A percentile compares a stretch with the other conserved stretches of the same genome.
phyloP scores from a whole-genome alignment of 768 basidiomycete genomes.

The Hericium coralloides region DNA sequence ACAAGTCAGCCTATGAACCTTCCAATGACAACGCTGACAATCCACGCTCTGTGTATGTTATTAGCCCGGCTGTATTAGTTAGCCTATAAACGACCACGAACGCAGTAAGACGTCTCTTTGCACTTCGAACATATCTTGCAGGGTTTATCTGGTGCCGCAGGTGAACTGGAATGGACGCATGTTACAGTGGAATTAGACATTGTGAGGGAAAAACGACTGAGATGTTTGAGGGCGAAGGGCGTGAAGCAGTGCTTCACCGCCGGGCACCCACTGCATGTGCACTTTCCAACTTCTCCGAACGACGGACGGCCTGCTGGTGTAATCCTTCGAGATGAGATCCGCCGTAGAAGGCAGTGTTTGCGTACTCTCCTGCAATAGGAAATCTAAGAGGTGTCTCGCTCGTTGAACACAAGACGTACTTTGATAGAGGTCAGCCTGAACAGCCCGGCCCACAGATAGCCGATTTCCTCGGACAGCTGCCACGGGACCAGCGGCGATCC shows the following conservation, averaged over 20 bases:
- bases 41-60: too few species aligned
- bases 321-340: not conserved
- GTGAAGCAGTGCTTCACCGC: conserved; percentile 9
- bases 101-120: too few species aligned
- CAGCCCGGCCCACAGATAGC: conserved; percentile 11
- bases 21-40: too few species aligned
- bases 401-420: conserved; percentile 3
- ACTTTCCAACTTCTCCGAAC: conserved; percentile 6
- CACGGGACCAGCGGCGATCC: conserved; percentile 11
- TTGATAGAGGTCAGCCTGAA: conserved; percentile 7
- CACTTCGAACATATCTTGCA: too few species aligned
- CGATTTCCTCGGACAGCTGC: conserved; percentile 9
- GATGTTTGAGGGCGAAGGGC: too few species aligned
- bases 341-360: conserved; percentile 1
- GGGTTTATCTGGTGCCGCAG: too few species aligned
- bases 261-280: conserved; percentile 9
- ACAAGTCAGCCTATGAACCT: too few species aligned
- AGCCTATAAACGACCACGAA: too few species aligned
- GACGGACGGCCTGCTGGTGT: not conserved
- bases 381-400: not conserved
- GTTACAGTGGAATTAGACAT: too few species aligned
- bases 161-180: too few species aligned
- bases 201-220: too few species aligned
- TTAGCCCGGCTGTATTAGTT: too few species aligned
- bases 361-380: not conserved